Base-by-base conservation (phyloP, 169 alveolate species). In the Eimeria zaria region DNA sequence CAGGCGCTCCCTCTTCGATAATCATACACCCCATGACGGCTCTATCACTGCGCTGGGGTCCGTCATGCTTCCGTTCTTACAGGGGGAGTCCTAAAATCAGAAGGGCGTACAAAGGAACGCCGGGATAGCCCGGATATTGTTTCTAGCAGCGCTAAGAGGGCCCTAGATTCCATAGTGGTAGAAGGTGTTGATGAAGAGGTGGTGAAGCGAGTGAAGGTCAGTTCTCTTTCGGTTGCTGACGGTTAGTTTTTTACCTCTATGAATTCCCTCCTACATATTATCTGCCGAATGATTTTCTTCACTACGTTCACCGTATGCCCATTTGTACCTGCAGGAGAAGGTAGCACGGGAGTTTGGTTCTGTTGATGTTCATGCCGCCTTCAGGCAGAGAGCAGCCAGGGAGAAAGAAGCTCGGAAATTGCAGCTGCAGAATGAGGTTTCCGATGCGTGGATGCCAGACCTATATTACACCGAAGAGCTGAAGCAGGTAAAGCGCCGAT, bases 381-480 rank as follows among this genome's bases (percentile, higher is more conserved):
- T 41, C 67, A 58, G 94, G 64, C 94, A 87, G 36, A 39, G 64
- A 33, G 51, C 24, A 44, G 94, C 94, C 46, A 58, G 44, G 83
- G 33, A 87, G 64, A 87, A 87, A 62, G 94, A 87, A 39, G 62
- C 71, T 46, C 94, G 20, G 36, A 46, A 64, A 48, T 36, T 87
- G 53, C 81, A 87, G 94, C 94, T 16, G 64, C 94, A 87, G 46
- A 44, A 87, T 39, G 81, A 39, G 20, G 33, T 30, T 2, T 62
- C 83, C 18, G 94, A 87, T 48, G 94, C 94, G 64, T 87, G 94
- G 94, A 39, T 87, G 83, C 94, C 94, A 16, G 94, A 87, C 24
- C 39, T 58, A 12, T 87, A 41, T n/a, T 87, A 87, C 83, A 87
- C 94, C 22, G 81, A 87, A 87, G 94, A 87, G 48, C 46, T 87